Conservation (phyloP, 148 eudicot genomes). For the Hydrangea macrophylla region DNA sequence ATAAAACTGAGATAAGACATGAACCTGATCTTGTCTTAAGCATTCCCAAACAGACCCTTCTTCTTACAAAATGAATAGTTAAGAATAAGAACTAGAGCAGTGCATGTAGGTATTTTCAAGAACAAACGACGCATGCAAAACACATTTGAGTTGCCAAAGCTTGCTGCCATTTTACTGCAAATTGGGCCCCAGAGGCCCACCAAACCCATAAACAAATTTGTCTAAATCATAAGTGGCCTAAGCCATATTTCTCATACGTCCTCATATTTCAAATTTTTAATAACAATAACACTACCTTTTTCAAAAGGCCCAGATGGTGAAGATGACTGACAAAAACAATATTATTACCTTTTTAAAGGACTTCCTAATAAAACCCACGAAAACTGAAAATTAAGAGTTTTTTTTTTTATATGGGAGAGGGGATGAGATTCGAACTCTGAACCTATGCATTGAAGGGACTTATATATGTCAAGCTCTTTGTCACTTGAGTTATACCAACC, state of each 20-base stretch:
- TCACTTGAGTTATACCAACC: too few species aligned
- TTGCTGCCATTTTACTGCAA: background rate
- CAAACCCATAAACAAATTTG: background rate
- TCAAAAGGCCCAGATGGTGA: background rate
- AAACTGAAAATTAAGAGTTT: background rate
- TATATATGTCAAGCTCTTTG: too few species aligned
- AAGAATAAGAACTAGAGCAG: background rate
- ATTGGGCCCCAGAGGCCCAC: background rate
- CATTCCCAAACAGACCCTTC: too few species aligned
- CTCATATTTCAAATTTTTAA: background rate
- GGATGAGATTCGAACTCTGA: too few species aligned
- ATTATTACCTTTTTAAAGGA: background rate
- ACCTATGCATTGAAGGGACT: too few species aligned
- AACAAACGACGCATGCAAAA: too few species aligned
- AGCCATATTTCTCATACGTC: background rate
- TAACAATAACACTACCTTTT: background rate
- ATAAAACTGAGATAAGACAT: too few species aligned
- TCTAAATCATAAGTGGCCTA: background rate
- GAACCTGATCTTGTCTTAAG: too few species aligned
- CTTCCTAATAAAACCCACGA: background rate
- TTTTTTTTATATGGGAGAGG: too few species aligned
- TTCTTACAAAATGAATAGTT: background rate
- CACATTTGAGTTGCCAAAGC: background rate
- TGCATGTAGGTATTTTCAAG: background rate
- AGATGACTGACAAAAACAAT: background rate